Evolutionary conservation across 2,329 filamentous ascomycete genomes (phyloP).

Genomic region (Colletotrichum endophyticum): DNA sequence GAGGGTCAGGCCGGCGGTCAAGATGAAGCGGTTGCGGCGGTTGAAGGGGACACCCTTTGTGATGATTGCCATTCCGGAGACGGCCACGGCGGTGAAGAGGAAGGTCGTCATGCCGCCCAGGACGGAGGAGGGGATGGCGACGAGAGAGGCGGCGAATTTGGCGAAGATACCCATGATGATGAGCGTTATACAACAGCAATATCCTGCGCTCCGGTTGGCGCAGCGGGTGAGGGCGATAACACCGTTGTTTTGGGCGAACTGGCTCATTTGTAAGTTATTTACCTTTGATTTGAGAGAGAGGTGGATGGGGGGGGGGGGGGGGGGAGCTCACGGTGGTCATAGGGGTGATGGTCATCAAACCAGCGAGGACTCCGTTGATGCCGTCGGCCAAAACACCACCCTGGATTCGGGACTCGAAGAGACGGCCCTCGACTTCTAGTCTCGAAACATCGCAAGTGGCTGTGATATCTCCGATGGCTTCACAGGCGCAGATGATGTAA

Average conservation of each 20-base stretch:
- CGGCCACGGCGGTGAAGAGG: constrained; percentile 77
- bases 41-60: constrained; percentile 72
- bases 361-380: constrained; percentile 75
- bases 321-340: constrained; percentile 62
- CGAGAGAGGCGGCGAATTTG: constrained; percentile 81
- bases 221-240: constrained; percentile 83
- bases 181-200: constrained; percentile 78
- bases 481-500: constrained; percentile 76
- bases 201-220: constrained; percentile 81
- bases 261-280: neutral
- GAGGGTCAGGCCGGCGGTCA: constrained; percentile 75
- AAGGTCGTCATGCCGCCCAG: constrained; percentile 79
- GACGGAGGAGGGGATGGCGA: constrained; percentile 72
- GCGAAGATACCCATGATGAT: constrained; percentile 82
- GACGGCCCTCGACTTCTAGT: constrained; percentile 72
- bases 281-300: neutral
- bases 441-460: constrained; percentile 82
- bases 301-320: neutral
- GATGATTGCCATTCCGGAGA: constrained; percentile 80
- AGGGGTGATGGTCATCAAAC: constrained; percentile 79
- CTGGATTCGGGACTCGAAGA: constrained; percentile 80
- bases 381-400: constrained; percentile 82
- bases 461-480: constrained; percentile 81
- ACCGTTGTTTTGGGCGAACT: constrained; percentile 83
- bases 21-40: constrained; percentile 81